Evolutionary conservation across 768 basidiomycete species (phyloP).

Genomic region (Phlebiopsis gigantea): DNA sequence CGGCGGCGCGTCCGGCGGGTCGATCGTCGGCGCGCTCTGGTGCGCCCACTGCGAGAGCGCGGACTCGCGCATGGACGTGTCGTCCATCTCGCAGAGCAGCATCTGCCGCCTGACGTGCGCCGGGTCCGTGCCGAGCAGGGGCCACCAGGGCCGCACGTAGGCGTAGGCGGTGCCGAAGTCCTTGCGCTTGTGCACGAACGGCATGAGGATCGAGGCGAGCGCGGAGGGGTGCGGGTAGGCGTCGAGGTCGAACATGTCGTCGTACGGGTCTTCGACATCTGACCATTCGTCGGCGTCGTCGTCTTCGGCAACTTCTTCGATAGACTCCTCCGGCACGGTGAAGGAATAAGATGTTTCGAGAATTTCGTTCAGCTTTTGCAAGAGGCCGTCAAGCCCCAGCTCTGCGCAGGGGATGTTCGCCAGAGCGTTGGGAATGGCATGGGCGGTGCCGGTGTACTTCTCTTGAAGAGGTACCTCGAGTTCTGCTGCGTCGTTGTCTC

Average conservation of each 20-base stretch:
- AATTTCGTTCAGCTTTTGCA: constrained; percentile 1
- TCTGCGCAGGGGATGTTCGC: not conserved
- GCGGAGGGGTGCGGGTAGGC: not conserved
- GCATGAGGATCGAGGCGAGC: not conserved
- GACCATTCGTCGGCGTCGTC: too few relatives aligned
- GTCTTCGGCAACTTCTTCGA: too few relatives aligned
- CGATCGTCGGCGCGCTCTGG: too few relatives aligned
- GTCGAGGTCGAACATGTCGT: not conserved
- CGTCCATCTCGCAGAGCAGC: too few relatives aligned
- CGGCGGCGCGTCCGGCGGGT: not conserved
- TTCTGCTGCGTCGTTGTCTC: too few relatives aligned
- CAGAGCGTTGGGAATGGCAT: not conserved
- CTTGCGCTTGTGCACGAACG: not conserved
- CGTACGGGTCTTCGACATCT: too few relatives aligned
- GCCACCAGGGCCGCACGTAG: not conserved
- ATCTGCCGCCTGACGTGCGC: too few relatives aligned
- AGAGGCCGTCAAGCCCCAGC: not conserved
- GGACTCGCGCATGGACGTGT: too few relatives aligned
- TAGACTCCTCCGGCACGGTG: too few relatives aligned
- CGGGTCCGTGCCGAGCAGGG: too few relatives aligned
- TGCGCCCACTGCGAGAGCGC: too few relatives aligned
- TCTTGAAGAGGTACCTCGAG: not conserved
- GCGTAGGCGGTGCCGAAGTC: constrained; percentile 4
- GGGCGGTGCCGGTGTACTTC: not conserved
- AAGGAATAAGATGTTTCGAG: not conserved